A percentile compares a stretch with the other conserved stretches of the same genome.
Evolutionary conservation across 345 rosid species (phyloP).

Genomic region (Hibiscus trionum): DNA sequence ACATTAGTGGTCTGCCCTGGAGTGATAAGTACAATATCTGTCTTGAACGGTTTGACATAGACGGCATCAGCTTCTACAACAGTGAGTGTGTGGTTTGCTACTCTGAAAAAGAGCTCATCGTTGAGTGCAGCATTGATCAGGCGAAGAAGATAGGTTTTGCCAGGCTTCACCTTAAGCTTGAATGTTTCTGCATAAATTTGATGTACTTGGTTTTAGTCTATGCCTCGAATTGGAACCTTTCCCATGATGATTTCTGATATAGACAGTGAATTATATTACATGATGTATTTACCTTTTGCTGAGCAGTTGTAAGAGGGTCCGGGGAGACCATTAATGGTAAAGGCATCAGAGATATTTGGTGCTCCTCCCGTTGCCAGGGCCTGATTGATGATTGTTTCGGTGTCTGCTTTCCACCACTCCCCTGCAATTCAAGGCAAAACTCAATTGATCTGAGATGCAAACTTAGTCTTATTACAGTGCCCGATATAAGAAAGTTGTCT

Average conservation of each 20-base stretch:
- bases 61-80: constrained; percentile 67
- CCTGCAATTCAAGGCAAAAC: constrained; percentile 19
- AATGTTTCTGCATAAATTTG: constrained; percentile 32
- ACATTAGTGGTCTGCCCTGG: constrained; percentile 78
- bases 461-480: too few relatives aligned
- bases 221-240: background rate
- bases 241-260: background rate
- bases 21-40: constrained; percentile 36
- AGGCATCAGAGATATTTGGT: constrained; percentile 52
- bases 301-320: constrained; percentile 42
- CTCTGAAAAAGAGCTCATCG: constrained; percentile 24
- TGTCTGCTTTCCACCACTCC: constrained; percentile 63
- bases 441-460: background rate
- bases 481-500: background rate
- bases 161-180: constrained; percentile 33
- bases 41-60: constrained; percentile 57
- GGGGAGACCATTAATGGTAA: constrained; percentile 50
- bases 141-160: constrained; percentile 24
- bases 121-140: constrained; percentile 29
- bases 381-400: constrained; percentile 37
- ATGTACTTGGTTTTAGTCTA: background rate
- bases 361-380: constrained; percentile 38
- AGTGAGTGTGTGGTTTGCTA: constrained; percentile 38
- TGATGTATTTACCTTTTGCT: constrained; percentile 25
- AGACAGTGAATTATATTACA: background rate